A percentile compares a stretch with the other conserved stretches of the same genome.
Evolutionary conservation across 306 rosid species (phyloP).

Genomic region (Lablab purpureus): DNA sequence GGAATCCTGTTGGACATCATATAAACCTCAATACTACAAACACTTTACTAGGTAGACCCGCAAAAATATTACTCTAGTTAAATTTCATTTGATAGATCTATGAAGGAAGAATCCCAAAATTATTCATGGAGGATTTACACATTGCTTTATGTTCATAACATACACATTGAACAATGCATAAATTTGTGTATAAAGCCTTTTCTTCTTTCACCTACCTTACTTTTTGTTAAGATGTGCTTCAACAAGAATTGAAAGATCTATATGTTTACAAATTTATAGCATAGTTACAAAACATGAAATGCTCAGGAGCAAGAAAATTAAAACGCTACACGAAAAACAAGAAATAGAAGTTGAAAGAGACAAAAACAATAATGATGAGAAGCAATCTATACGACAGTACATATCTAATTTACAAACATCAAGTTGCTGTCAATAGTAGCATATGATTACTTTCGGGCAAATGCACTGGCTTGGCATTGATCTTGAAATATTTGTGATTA

Average conservation of each 20-base stretch:
- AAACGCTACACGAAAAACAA: background rate
- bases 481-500: slow-evolving; percentile 78
- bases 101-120: slow-evolving; percentile 33
- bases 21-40: slow-evolving; percentile 31
- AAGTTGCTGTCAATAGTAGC: slow-evolving; percentile 36
- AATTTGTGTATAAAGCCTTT: background rate
- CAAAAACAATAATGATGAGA: slow-evolving; percentile 2
- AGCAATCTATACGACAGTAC: slow-evolving; percentile 22
- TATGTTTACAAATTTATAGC: slow-evolving; percentile 26
- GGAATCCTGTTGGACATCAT: slow-evolving; percentile 31
- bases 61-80: slow-evolving; percentile 15
- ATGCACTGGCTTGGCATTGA: slow-evolving; percentile 81
- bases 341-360: slow-evolving; percentile 25
- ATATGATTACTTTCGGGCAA: slow-evolving; percentile 75
- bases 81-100: slow-evolving; percentile 14
- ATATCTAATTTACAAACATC: slow-evolving; percentile 32
- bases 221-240: slow-evolving; percentile 39
- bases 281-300: slow-evolving; percentile 17
- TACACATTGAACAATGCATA: slow-evolving; percentile 31
- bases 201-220: background rate
- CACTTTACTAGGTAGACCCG: background rate
- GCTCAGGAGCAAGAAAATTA: slow-evolving; percentile 24
- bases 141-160: slow-evolving; percentile 40
- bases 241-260: slow-evolving; percentile 17
- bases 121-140: background rate